phyloP scores from a whole-genome alignment of 768 basidiomycete species.

The Rhizopogon roseolus region DNA sequence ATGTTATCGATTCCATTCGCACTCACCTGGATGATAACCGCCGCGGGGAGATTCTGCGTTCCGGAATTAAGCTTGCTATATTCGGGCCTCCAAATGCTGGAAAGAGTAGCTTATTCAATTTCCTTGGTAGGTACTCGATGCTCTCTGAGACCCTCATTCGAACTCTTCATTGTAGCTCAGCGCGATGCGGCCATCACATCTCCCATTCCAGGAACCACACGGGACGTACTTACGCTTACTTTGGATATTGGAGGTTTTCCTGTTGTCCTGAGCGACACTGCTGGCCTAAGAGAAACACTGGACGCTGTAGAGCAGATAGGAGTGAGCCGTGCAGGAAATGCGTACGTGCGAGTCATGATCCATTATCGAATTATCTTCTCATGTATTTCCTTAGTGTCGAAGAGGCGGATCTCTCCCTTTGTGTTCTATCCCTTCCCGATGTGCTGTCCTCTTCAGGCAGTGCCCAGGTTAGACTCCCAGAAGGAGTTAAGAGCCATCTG shows the following conservation, averaged over 20 bases:
- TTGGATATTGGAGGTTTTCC: conserved; percentile 88
- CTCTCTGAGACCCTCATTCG: background rate
- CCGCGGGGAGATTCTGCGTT: conserved; percentile 78
- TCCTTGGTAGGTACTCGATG: conserved; percentile 50
- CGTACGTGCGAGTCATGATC: conserved; percentile 40
- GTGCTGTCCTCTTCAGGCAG: conserved; percentile 11
- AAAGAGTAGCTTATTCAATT: conserved; percentile 88
- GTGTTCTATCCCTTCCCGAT: conserved; percentile 71
- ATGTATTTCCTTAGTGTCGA: conserved; percentile 43
- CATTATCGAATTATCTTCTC: background rate
- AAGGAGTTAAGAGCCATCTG: conserved; percentile 45
- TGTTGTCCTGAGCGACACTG: conserved; percentile 79
- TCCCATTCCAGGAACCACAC: conserved; percentile 81
- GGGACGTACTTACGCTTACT: conserved; percentile 80
- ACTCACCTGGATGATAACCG: conserved; percentile 63
- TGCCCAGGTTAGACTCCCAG: conserved; percentile 32
- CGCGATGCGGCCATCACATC: conserved; percentile 90
- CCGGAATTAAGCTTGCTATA: conserved; percentile 79
- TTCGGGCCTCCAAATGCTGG: conserved; percentile 93
- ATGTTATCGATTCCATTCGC: conserved; percentile 48
- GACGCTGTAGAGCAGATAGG: conserved; percentile 74
- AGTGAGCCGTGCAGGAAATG: conserved; percentile 62
- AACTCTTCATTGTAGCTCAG: conserved; percentile 39
- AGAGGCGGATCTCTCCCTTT: conserved; percentile 68
- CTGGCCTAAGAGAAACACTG: conserved; percentile 67